These are phyloP conservation scores for Cryptococcus sp. DNA, from an alignment of 1,284 basidiomycete species.

Conservation along the genomic window DNA sequence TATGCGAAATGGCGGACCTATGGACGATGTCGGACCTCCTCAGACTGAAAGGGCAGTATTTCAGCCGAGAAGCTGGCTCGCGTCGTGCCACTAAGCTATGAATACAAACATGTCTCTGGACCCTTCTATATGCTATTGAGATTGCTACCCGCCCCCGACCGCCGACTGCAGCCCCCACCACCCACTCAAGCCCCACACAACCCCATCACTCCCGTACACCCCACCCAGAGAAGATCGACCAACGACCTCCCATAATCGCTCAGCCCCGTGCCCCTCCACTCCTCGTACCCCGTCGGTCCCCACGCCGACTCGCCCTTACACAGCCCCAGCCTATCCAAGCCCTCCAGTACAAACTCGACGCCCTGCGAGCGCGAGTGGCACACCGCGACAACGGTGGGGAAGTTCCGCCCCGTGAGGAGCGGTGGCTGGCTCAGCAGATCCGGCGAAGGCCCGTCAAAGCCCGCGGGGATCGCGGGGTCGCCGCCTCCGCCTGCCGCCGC, in stretches of 20 bases:
- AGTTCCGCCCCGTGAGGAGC: slow-evolving; percentile 33
- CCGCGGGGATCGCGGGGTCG: slow-evolving; percentile 1
- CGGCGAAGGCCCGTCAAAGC: not conserved
- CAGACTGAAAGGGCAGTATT: not conserved
- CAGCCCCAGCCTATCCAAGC: slow-evolving; percentile 47
- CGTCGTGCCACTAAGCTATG: not conserved
- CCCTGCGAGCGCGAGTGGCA: slow-evolving; percentile 48
- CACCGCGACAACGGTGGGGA: slow-evolving; percentile 50
- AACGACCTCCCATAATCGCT: slow-evolving; percentile 43
- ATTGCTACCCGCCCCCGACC: not conserved
- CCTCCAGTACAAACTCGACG: slow-evolving; percentile 51
- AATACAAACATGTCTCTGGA: not conserved
- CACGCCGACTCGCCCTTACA: slow-evolving; percentile 48
- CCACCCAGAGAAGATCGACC: slow-evolving; percentile 48
- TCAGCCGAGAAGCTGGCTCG: not conserved
- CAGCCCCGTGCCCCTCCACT: slow-evolving; percentile 48
- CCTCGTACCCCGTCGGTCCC: slow-evolving; percentile 51
- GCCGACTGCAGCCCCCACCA: not conserved
- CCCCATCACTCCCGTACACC: slow-evolving; percentile 48
- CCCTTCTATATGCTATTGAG: not conserved
- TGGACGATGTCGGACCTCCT: not conserved
- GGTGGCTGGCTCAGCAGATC: not conserved
- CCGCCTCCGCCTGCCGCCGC: not conserved
- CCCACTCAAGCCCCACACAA: not conserved
- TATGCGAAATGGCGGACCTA: no score